Evolutionary conservation across 2,329 filamentous ascomycete species (phyloP).

Genomic region (Fusarium dlaminii): DNA sequence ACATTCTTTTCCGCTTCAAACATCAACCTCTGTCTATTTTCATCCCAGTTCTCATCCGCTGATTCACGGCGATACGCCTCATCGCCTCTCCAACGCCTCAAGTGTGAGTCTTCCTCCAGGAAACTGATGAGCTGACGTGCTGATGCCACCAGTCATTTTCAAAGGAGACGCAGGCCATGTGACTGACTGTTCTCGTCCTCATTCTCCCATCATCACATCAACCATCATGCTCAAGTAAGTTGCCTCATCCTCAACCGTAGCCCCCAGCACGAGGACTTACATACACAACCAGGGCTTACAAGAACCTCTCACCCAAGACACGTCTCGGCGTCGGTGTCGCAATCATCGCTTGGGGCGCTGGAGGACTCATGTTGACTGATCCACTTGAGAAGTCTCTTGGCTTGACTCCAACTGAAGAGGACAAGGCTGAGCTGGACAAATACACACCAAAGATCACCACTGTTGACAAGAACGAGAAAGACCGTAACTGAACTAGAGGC

Average conservation of each 20-base stretch:
- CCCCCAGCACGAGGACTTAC: neutral
- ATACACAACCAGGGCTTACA: conserved; percentile 67
- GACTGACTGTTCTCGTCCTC: neutral
- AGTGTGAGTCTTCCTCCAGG: neutral
- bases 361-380: conserved; percentile 79
- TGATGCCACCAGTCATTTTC: neutral
- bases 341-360: conserved; percentile 78
- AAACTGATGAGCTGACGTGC: neutral
- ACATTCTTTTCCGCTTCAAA: conserved; percentile 2
- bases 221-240: conserved; percentile 37
- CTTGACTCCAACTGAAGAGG: conserved; percentile 76
- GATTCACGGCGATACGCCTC: neutral
- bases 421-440: conserved; percentile 72
- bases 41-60: neutral
- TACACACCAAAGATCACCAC: conserved; percentile 69
- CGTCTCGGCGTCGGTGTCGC: conserved; percentile 77
- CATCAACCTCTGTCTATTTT: conserved; percentile 10
- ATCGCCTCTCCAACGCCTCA: neutral
- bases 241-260: neutral
- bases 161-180: neutral
- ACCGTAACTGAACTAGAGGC: neutral
- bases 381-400: conserved; percentile 77
- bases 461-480: conserved; percentile 58
- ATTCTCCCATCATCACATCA: neutral
- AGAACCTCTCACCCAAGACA: conserved; percentile 74